phyloP scores from a whole-genome alignment of 2,329 filamentous ascomycete species.

The Aspergillus latus region DNA sequence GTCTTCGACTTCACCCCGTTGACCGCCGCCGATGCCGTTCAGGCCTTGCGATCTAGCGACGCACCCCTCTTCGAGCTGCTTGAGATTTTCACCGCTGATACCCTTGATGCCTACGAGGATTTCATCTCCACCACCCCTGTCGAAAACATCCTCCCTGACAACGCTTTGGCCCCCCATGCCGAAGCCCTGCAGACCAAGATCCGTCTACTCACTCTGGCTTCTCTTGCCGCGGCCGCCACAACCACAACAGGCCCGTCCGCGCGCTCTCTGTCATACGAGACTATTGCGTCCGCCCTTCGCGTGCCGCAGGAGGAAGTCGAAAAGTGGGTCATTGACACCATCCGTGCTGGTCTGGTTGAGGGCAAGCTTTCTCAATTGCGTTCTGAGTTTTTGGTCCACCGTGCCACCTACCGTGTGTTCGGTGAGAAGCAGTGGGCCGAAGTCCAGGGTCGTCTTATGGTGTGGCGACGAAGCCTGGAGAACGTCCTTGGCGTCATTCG shows the following conservation, averaged over 20 bases:
- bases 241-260: constrained; percentile 72
- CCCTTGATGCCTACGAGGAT: constrained; percentile 92
- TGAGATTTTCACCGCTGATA: constrained; percentile 91
- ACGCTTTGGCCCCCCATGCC: constrained; percentile 74
- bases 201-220: constrained; percentile 89
- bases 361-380: constrained; percentile 93
- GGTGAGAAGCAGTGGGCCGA: constrained; percentile 98
- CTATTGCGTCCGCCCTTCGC: constrained; percentile 81
- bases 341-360: constrained; percentile 91
- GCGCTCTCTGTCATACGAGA: constrained; percentile 83
- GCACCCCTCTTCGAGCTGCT: constrained; percentile 86
- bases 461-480: constrained; percentile 81
- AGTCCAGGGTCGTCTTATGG: constrained; percentile 83
- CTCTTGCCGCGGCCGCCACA: constrained; percentile 72
- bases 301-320: constrained; percentile 83
- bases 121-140: constrained; percentile 67
- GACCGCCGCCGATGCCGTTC: constrained; percentile 71
- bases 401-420: constrained; percentile 94
- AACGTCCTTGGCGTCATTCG: constrained; percentile 76
- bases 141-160: constrained; percentile 66
- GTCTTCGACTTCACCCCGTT: constrained; percentile 74
- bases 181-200: constrained; percentile 91
- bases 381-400: constrained; percentile 90
- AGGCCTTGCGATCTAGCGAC: constrained; percentile 82
- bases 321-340: constrained; percentile 98